These are phyloP conservation scores for Colletotrichum sansevieriae DNA, from an alignment of 2,329 filamentous ascomycete species.

Conservation along the genomic window DNA sequence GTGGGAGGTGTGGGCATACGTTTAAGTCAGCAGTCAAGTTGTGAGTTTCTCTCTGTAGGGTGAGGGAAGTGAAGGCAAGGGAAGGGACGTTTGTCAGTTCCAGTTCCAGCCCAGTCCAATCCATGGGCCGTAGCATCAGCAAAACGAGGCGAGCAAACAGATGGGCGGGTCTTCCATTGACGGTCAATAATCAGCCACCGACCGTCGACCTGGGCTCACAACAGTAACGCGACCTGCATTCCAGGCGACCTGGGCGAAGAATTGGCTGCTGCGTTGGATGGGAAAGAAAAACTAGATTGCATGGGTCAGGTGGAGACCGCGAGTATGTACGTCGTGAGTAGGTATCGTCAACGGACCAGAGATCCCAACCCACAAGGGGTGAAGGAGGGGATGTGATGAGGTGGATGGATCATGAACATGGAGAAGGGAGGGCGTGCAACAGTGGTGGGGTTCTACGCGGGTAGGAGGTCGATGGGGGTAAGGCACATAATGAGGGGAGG, in stretches of 20 bases:
- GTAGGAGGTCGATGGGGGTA: constrained; percentile 9
- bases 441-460: constrained; percentile 14
- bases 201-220: constrained; percentile 31
- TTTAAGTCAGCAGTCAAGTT: constrained; percentile 29
- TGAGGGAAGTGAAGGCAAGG: not conserved
- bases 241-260: not conserved
- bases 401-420: constrained; percentile 34
- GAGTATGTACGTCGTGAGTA: constrained; percentile 25
- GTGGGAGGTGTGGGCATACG: constrained; percentile 43
- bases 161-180: constrained; percentile 21
- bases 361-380: constrained; percentile 39
- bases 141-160: constrained; percentile 42
- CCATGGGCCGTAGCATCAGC: constrained; percentile 28
- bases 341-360: constrained; percentile 32
- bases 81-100: constrained; percentile 36
- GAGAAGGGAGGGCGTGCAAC: constrained; percentile 35
- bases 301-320: constrained; percentile 16
- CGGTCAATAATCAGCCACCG: constrained; percentile 12
- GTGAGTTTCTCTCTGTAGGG: not conserved
- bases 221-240: constrained; percentile 34
- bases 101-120: constrained; percentile 34
- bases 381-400: constrained; percentile 26
- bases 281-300: constrained; percentile 27
- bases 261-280: not conserved
- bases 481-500: constrained; percentile 11